Percentiles rank a stretch among this genome's conserved stretches.
phyloP scores from a whole-genome alignment of 2,329 filamentous ascomycete species.

The Pestalotiopsis sp. region DNA sequence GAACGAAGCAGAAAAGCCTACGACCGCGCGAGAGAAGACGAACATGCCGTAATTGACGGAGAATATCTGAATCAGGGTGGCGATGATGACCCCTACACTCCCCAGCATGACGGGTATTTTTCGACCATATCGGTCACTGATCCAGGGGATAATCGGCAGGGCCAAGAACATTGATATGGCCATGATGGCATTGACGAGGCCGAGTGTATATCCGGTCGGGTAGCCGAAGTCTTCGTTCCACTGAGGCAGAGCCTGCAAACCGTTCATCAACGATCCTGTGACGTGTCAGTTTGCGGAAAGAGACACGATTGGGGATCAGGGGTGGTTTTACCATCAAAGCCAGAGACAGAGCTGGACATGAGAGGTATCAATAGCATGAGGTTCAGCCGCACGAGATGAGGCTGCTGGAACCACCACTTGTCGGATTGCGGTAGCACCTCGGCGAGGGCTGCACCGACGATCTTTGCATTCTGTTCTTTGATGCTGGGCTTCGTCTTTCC shows the following conservation, averaged over 20 bases:
- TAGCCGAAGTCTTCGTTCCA: conserved; percentile 36
- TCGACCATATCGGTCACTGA: not conserved
- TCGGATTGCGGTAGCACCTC: conserved; percentile 40
- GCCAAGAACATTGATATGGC: not conserved
- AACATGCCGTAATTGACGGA: conserved; percentile 19
- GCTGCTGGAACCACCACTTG: conserved; percentile 44
- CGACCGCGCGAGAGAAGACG: conserved; percentile 25
- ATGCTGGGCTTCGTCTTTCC: not conserved
- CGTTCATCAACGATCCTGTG: conserved; percentile 39
- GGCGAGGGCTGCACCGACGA: conserved; percentile 30
- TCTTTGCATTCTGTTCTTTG: conserved; percentile 17
- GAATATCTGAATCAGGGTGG: not conserved
- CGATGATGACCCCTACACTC: not conserved
- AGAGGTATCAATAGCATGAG: conserved; percentile 44
- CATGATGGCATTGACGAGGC: conserved; percentile 2
- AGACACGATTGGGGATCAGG: not conserved
- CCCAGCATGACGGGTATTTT: not conserved
- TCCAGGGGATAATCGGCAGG: not conserved
- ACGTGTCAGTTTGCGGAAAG: not conserved
- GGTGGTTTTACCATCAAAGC: conserved; percentile 38
- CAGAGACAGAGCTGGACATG: conserved; percentile 38
- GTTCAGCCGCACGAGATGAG: conserved; percentile 47
- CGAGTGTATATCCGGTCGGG: conserved; percentile 30
- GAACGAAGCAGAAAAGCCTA: conserved; percentile 23
- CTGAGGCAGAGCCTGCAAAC: conserved; percentile 38